Evolutionary conservation across 108 stramenopile genomes (phyloP), one percentile per base, ranked within the genome.

Genomic region (Nitzschia putrida): DNA sequence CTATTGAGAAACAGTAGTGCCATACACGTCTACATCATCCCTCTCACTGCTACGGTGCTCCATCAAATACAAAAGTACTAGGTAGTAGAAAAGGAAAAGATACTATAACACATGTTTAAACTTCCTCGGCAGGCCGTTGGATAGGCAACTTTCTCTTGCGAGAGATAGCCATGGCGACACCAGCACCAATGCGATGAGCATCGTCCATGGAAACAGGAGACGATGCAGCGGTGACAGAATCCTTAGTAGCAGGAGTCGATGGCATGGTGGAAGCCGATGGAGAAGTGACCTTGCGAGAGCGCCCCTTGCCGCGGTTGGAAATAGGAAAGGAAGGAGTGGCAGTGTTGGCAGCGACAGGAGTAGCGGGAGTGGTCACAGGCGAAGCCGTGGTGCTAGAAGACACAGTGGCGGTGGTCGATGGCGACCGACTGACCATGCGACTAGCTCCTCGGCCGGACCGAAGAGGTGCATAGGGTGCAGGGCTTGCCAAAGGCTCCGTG

Each of bases 271-370:
- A 14, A 7, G 13, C 43, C 4, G 11, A 39, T 22, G 68, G 16
- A 3, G 34, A 25, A 21, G 54, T 21, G 16, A 24, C 54, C 22
- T 22, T 25, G 22, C 21, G 12, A 23, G 54, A 23, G 26, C 74
- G 73, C 4, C 81, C 81, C 64, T 77, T 82, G 42, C 81, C 81
- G 9, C 81, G 61, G 26, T 82, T 78, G 13, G 81, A 82, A 4
- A 82, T 76, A 21, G 81, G 72, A 47, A 73, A 77, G 6, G 73
- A 59, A 11, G 52, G 56, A 7, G 63, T 57, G 22, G 18, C 29
- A 34, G 29, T 34, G 1, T 34, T 34, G 29, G n/a, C n/a, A n/a
- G n/a, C n/a, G n/a, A 34, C 29, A 14, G 52, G 56, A 34, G 65
- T 38, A 22, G 64, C 16, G 21, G 73, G 76, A 6, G 57, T 66